A percentile compares a stretch with the other conserved stretches of the same genome.
phyloP scores from a whole-genome alignment of 441 rosid species.

The Gossypium gossypioides region DNA sequence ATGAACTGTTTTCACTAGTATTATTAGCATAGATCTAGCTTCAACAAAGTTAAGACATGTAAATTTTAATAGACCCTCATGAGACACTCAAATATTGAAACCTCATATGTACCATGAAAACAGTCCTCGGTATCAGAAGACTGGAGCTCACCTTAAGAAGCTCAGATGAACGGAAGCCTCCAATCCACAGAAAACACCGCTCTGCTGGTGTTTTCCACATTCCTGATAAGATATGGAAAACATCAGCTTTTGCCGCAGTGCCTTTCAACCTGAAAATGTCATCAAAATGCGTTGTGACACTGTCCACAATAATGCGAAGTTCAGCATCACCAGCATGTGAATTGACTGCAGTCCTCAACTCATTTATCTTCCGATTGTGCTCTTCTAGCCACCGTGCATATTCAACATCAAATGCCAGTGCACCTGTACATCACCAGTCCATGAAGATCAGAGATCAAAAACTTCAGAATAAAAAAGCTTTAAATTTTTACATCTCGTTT shows the following conservation, averaged over 20 bases:
- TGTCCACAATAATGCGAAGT: slow-evolving; percentile 65
- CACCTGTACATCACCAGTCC: slow-evolving; percentile 39
- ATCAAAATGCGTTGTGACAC: slow-evolving; percentile 48
- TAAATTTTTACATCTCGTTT: not conserved
- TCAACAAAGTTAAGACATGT: not conserved
- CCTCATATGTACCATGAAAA: not conserved
- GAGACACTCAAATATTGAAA: not conserved
- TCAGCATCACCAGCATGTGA: slow-evolving; percentile 78
- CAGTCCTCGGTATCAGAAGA: not conserved
- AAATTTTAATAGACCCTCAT: not conserved
- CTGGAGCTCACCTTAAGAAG: slow-evolving; percentile 55
- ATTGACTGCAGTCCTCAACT: slow-evolving; percentile 74
- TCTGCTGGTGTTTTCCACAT: slow-evolving; percentile 98
- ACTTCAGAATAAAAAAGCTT: not conserved
- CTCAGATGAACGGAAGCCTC: slow-evolving; percentile 57
- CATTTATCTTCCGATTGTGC: slow-evolving; percentile 55
- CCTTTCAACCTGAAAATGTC: slow-evolving; percentile 76
- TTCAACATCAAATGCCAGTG: slow-evolving; percentile 80
- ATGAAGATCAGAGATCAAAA: not conserved
- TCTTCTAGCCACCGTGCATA: slow-evolving; percentile 87
- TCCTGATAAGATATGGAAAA: slow-evolving; percentile 84
- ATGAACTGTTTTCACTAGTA: not conserved
- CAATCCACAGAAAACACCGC: slow-evolving; percentile 87
- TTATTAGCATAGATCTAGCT: not conserved
- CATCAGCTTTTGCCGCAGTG: slow-evolving; percentile 75